phyloP scores from a whole-genome alignment of 2,329 filamentous ascomycete genomes.

The Aspergillus sp. region DNA sequence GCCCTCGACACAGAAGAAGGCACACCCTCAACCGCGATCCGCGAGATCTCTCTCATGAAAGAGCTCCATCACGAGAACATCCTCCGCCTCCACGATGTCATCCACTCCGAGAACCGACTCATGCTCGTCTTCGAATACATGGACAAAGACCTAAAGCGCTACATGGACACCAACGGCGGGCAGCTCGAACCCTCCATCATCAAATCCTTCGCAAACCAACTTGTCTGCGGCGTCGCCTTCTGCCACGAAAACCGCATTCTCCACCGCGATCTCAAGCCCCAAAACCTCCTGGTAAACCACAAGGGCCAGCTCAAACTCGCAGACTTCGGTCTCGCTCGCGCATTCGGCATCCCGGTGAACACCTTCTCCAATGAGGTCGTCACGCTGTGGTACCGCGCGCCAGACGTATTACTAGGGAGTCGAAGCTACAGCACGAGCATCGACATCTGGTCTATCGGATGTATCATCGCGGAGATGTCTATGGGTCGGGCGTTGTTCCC shows the following conservation, averaged over 20 bases:
- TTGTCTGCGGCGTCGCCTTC: constrained; percentile 91
- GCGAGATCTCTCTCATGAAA: constrained; percentile 98
- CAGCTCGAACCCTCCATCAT: constrained; percentile 84
- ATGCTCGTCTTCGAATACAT: constrained; percentile 99
- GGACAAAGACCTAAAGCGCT: constrained; percentile 96
- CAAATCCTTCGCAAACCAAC: constrained; percentile 98
- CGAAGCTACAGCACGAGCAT: constrained; percentile 98
- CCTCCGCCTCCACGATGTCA: constrained; percentile 93
- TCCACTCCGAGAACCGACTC: constrained; percentile 98
- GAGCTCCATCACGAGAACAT: constrained; percentile 99
- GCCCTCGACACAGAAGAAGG: constrained; percentile 70
- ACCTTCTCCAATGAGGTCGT: constrained; percentile 99
- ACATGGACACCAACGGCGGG: constrained; percentile 92
- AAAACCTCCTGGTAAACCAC: constrained; percentile 91
- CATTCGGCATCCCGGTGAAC: constrained; percentile 95
- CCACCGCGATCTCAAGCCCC: constrained; percentile 92
- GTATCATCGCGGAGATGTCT: constrained; percentile 99
- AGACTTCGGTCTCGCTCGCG: constrained; percentile 89
- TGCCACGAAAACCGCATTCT: constrained; percentile 96
- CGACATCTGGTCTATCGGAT: constrained; percentile 96
- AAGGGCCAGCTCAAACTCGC: constrained; percentile 88
- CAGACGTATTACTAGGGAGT: constrained; percentile 87
- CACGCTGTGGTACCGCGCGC: constrained; percentile 92
- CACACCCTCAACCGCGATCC: constrained; percentile 92
- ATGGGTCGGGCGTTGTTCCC: constrained; percentile 90